A percentile compares a stretch with the other conserved stretches of the same genome.
phyloP scores from a whole-genome alignment of 1,139 yeast genomes.

The Magnusiomyces paraingens region DNA sequence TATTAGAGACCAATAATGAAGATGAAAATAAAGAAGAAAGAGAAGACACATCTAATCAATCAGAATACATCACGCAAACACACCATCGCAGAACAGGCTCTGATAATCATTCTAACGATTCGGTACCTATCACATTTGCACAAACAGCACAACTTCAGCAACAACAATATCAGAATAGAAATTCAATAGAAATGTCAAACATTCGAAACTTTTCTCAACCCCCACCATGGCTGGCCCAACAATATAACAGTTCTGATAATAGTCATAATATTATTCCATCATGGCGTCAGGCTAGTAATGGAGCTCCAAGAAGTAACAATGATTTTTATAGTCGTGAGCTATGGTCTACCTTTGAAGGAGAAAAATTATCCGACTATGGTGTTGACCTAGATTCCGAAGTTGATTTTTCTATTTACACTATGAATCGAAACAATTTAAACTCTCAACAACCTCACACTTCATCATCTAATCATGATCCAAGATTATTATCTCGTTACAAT shows the following conservation, averaged over 20 bases:
- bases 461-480: neutral
- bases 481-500: neutral
- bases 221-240: neutral
- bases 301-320: slow-evolving; percentile 17
- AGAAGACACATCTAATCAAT: neutral
- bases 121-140: slow-evolving; percentile 6
- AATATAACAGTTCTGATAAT: neutral
- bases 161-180: neutral
- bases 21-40: neutral
- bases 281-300: slow-evolving; percentile 1
- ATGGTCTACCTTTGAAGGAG: slow-evolving; percentile 82
- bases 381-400: slow-evolving; percentile 69
- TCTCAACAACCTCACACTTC: neutral
- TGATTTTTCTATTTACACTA: slow-evolving; percentile 18
- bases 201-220: neutral
- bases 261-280: neutral
- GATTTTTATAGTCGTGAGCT: slow-evolving; percentile 40
- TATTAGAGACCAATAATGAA: neutral
- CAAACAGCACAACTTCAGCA: slow-evolving; percentile 1
- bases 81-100: neutral
- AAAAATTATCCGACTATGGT: slow-evolving; percentile 73
- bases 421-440: slow-evolving; percentile 15
- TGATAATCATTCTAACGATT: slow-evolving; percentile 5
- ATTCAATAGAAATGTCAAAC: neutral
- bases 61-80: neutral